phyloP scores from a whole-genome alignment of 495 filamentous ascomycete species.

The Neurospora pannonica region DNA sequence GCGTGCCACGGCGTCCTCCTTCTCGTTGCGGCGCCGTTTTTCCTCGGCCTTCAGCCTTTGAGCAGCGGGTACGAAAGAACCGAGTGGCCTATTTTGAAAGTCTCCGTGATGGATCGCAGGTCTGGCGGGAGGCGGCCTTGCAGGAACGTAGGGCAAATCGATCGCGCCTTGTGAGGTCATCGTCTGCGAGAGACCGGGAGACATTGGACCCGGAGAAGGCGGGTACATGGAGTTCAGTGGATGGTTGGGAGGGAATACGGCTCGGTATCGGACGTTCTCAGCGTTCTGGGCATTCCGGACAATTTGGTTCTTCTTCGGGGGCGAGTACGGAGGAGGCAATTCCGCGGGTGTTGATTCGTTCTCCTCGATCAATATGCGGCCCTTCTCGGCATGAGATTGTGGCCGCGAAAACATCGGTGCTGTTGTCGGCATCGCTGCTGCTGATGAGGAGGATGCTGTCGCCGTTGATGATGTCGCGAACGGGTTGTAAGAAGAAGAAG shows the following conservation, averaged over 20 bases:
- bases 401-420: neutral
- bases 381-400: constrained; percentile 28
- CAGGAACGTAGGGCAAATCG: constrained; percentile 27
- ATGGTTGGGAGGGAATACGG: constrained; percentile 29
- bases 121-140: constrained; percentile 22
- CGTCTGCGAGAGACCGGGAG: constrained; percentile 30
- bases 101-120: neutral
- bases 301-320: constrained; percentile 12
- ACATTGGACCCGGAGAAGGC: constrained; percentile 35
- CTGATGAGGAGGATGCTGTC: constrained; percentile 2
- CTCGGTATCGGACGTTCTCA: constrained; percentile 26
- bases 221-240: constrained; percentile 25
- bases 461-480: neutral
- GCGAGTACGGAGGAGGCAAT: constrained; percentile 36
- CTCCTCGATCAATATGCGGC: constrained; percentile 25
- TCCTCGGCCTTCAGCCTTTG: constrained; percentile 34
- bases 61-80: constrained; percentile 26
- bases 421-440: constrained; percentile 13
- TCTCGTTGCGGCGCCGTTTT: constrained; percentile 49
- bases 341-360: constrained; percentile 10
- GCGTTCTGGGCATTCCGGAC: neutral
- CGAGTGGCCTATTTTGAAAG: constrained; percentile 27
- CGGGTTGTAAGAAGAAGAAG: neutral
- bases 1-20: constrained; percentile 48
- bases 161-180: constrained; percentile 41